Conservation (phyloP, 75 land plant genomes). For the Isoetes taiwanensis region DNA sequence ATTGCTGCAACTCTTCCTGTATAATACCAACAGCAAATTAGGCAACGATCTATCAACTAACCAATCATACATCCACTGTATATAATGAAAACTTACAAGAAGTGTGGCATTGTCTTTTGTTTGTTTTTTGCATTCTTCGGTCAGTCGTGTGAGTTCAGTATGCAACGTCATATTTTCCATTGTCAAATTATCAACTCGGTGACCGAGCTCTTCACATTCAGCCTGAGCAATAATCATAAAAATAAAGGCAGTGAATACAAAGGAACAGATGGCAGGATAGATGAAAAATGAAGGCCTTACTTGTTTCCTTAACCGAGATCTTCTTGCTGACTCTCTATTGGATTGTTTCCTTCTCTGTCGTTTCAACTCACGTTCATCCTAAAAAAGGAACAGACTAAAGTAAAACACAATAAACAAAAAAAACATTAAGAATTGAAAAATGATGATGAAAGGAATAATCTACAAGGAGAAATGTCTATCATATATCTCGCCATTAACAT, state of each 20-base stretch:
- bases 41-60: no score
- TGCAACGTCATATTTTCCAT: slow-evolving; percentile 57
- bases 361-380: slow-evolving; percentile 88
- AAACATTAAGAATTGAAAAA: no score
- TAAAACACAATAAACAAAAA: no score
- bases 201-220: slow-evolving; percentile 81
- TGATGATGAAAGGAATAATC: no score
- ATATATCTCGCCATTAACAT: no score
- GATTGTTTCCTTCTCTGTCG: slow-evolving; percentile 86
- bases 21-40: no score
- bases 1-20: no score
- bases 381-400: no score
- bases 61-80: no score
- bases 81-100: slow-evolving; percentile 17
- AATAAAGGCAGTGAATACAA: background rate
- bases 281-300: slow-evolving; percentile 12
- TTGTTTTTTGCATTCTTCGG: slow-evolving; percentile 53
- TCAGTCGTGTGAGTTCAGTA: slow-evolving; percentile 40
- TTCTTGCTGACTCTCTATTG: slow-evolving; percentile 84
- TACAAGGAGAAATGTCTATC: no score
- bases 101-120: slow-evolving; percentile 44
- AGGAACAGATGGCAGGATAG: no score
- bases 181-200: slow-evolving; percentile 51
- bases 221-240: slow-evolving; percentile 31
- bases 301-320: slow-evolving; percentile 81